A percentile compares a stretch with the other conserved stretches of the same genome.
These are phyloP conservation scores for Periglandula ipomoeae DNA, from an alignment of 2,329 filamentous ascomycete genomes.

Conservation along the genomic window DNA sequence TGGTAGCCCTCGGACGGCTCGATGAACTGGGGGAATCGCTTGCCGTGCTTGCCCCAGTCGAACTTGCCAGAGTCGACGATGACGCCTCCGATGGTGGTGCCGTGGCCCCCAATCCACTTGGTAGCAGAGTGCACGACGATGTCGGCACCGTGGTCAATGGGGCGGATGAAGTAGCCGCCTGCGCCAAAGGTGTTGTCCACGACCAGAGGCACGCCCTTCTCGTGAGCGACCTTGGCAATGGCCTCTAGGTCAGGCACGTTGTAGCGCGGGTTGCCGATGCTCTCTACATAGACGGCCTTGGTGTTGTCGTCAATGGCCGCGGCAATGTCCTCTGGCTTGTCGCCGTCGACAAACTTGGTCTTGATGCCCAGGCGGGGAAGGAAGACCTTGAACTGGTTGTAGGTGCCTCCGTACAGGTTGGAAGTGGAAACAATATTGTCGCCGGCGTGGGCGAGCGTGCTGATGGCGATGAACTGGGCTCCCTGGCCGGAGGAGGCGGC, in stretches of 20 bases:
- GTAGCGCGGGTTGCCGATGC: constrained; percentile 87
- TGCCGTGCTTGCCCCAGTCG: constrained; percentile 78
- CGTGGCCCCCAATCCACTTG: constrained; percentile 96
- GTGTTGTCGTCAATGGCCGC: constrained; percentile 85
- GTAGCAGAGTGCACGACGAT: constrained; percentile 92
- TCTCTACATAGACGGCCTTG: constrained; percentile 87
- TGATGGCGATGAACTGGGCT: constrained; percentile 85
- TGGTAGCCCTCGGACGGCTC: constrained; percentile 87
- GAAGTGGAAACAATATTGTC: constrained; percentile 91
- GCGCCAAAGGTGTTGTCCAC: constrained; percentile 95
- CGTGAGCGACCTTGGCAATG: constrained; percentile 70
- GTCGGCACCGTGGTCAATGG: constrained; percentile 84
- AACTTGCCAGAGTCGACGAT: constrained; percentile 87
- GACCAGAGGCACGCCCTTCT: constrained; percentile 56
- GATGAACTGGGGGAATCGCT: constrained; percentile 85
- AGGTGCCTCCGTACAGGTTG: constrained; percentile 90
- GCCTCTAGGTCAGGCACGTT: constrained; percentile 87
- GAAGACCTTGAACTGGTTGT: constrained; percentile 94
- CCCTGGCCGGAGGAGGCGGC: constrained; percentile 80
- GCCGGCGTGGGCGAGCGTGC: constrained; percentile 73
- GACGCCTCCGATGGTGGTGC: constrained; percentile 81
- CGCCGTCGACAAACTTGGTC: constrained; percentile 80
- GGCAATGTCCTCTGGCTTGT: constrained; percentile 69
- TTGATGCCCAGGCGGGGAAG: constrained; percentile 78
- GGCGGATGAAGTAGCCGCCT: constrained; percentile 78